Conservation (phyloP, 306 rosid species). For the Acmispon strigosus region DNA sequence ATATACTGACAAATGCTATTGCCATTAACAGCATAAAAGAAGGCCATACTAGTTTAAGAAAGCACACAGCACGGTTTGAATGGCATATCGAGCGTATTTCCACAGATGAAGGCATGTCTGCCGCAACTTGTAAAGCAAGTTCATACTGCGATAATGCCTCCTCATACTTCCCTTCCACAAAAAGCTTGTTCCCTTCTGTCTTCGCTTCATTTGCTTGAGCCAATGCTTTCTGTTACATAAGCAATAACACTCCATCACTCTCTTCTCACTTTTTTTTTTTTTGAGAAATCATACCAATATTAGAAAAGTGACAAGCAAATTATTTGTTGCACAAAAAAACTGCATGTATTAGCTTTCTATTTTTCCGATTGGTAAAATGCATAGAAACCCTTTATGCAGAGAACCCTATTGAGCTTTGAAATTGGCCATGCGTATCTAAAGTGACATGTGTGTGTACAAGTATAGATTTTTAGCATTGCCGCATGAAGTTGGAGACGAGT, state of each 20-base stretch:
- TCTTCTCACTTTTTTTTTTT: background rate
- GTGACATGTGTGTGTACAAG: background rate
- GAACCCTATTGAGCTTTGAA: too few relatives aligned
- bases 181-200: slow-evolving; percentile 68
- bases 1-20: background rate
- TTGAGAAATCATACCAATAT: background rate
- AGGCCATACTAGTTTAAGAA: slow-evolving; percentile 56
- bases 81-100: slow-evolving; percentile 76
- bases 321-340: background rate
- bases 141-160: slow-evolving; percentile 71
- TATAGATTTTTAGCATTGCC: background rate
- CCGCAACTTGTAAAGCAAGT: slow-evolving; percentile 54
- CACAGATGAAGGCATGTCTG: slow-evolving; percentile 60
- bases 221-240: slow-evolving; percentile 52
- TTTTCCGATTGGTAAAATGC: too few relatives aligned
- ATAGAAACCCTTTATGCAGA: too few relatives aligned
- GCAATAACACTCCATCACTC: background rate
- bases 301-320: background rate
- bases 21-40: background rate
- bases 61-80: slow-evolving; percentile 68
- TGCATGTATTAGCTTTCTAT: background rate
- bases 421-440: too few relatives aligned
- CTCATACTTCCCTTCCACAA: slow-evolving; percentile 58
- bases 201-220: slow-evolving; percentile 70
- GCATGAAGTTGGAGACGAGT: background rate